Evolutionary conservation across 2,329 filamentous ascomycete species (phyloP).

Genomic region (Lasiodiplodia hormozganensis): DNA sequence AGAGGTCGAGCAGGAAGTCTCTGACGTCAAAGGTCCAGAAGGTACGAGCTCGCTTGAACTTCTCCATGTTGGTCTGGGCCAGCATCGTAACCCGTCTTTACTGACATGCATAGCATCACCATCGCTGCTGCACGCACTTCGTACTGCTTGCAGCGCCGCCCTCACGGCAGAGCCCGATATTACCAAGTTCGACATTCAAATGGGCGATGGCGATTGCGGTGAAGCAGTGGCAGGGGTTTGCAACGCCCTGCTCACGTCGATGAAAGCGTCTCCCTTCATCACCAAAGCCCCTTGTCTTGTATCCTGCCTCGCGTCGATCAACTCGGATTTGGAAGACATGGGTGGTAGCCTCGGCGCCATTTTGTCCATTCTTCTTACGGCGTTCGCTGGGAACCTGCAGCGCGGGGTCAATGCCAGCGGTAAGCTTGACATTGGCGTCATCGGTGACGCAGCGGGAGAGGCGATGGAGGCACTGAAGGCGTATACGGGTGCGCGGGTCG

Average conservation of each 20-base stretch:
- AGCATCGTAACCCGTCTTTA: background rate
- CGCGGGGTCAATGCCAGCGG: constrained; percentile 58
- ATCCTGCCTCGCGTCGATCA: constrained; percentile 58
- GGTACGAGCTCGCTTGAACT: background rate
- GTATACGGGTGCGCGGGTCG: constrained; percentile 87
- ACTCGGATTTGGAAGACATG: constrained; percentile 70
- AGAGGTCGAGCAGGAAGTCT: constrained; percentile 32
- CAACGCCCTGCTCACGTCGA: constrained; percentile 60
- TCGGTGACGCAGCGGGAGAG: constrained; percentile 51
- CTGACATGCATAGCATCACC: constrained; percentile 35
- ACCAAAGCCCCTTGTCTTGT: constrained; percentile 56
- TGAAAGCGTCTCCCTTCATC: constrained; percentile 61
- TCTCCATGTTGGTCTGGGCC: constrained; percentile 19
- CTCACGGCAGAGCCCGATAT: constrained; percentile 68
- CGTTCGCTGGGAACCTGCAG: constrained; percentile 63
- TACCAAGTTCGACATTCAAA: constrained; percentile 76
- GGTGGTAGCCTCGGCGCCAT: constrained; percentile 77
- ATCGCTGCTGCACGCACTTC: constrained; percentile 47
- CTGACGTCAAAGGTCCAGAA: constrained; percentile 10
- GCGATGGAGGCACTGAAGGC: constrained; percentile 55
- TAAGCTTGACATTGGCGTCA: constrained; percentile 44
- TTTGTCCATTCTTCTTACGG: constrained; percentile 87
- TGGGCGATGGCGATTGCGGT: constrained; percentile 90
- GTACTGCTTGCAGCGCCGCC: constrained; percentile 54
- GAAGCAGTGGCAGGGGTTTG: constrained; percentile 69